Conservation (phyloP, 225 moss, liverwort and hornwort genomes). For the Climacium dendroides region DNA sequence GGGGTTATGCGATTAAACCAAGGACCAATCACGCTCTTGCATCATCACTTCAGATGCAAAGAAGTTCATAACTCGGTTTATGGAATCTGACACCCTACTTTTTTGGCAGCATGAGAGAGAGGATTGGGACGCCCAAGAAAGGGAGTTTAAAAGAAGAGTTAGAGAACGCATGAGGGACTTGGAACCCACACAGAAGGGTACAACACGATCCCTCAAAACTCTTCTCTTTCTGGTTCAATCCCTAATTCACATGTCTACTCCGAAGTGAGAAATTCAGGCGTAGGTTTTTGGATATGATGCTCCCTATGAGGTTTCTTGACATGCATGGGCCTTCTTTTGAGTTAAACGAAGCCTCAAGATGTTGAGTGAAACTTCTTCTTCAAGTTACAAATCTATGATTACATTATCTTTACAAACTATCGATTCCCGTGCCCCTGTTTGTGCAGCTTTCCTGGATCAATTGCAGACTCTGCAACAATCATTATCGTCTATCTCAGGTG, state of each 20-base stretch:
- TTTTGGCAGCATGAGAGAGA: slow-evolving; percentile 65
- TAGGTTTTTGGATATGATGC: neutral
- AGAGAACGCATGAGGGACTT: slow-evolving; percentile 70
- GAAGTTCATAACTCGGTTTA: neutral
- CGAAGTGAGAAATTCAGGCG: neutral
- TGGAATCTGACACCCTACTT: neutral
- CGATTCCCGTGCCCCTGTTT: neutral
- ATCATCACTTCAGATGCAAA: neutral
- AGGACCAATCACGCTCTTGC: neutral
- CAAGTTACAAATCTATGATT: neutral
- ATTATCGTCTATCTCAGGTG: slow-evolving; percentile 77
- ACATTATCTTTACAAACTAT: neutral
- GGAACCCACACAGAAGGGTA: slow-evolving; percentile 87
- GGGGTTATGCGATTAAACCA: neutral
- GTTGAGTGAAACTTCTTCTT: neutral
- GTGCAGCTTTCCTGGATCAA: slow-evolving; percentile 88
- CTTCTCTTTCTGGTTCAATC: neutral
- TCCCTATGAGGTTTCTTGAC: neutral
- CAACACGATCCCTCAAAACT: neutral
- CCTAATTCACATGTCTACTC: neutral
- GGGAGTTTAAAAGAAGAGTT: slow-evolving; percentile 70
- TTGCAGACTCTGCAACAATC: slow-evolving; percentile 83
- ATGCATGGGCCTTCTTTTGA: neutral
- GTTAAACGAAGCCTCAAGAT: neutral
- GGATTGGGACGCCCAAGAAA: slow-evolving; percentile 95